Evolutionary conservation across 2,329 filamentous ascomycete species (phyloP), one percentile per base, ranked within the genome.

Genomic region (Aspergillus sp.): DNA sequence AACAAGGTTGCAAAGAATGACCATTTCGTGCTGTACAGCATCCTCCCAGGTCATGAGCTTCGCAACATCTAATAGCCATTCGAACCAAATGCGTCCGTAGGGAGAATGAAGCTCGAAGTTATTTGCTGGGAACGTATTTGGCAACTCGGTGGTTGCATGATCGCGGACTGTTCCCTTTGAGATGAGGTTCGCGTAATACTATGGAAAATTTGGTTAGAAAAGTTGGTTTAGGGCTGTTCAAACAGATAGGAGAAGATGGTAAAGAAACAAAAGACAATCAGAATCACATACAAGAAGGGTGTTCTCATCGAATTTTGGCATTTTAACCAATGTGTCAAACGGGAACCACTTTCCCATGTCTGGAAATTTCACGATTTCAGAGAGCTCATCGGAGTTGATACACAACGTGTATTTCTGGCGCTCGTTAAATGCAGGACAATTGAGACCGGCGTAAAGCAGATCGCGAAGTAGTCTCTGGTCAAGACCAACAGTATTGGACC

Each of bases 391-490:
- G 3, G 62, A 59, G 39, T 60, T 58, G 12, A 53, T 41, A 32
- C 57, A 56, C 3, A 69, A 50, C 2, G 58, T 58, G 40, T 58
- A 66, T 38, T 69, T 70, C 59, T 71, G 68, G 32, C 68, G 66
- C 26, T 71, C 68, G 33, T 65, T 69, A 50, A 74, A 74, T 2
- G 57, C 64, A 30, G 69, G 67, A 39, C 69, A 72, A 7, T 60
- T 61, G 5, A 72, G 49, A 7, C 68, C 69, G 5, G 68, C 64
- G 13, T 61, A 57, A 27, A 72, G 53, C 10, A 73, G 55, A 38
- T 72, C 67, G 11, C 52, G 42, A 12, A 71, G 43, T 11, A 74
- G 52, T 37, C 60, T 64, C 32, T 57, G 49, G 41, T 68, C 64
- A 35, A 74, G 59, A 4, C 69, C 69, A 39, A 71, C 60, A 3